Base-by-base conservation (phyloP, 2,329 filamentous ascomycete species). In the Fusarium bactridioides region DNA sequence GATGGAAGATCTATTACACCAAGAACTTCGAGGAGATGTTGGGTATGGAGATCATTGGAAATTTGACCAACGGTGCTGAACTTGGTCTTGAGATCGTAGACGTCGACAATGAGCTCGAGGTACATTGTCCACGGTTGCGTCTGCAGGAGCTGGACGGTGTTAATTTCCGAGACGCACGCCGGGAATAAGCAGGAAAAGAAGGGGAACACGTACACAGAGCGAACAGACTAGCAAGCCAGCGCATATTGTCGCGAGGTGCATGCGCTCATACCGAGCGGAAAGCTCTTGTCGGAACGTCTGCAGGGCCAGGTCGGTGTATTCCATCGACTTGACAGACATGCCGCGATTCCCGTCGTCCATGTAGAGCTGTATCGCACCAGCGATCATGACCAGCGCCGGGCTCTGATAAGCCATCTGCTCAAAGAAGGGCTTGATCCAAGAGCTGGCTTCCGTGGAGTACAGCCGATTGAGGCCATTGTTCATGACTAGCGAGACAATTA, bases 241-340 rank as follows among this genome's bases (percentile, higher is more conserved):
- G 29, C 71, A 73, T 25, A 76, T 45, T 7, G 75, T 77, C 0
- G 71, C 55, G 5, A 55, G 41, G 35, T 76, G 75, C 45, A 77
- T 70, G 16, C 31, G 62, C n/a, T 68, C 74, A 41, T 74, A 63
- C 1, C 71, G 69, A 10, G 61, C 50, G 4, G 58, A 57, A 12
- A 77, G 60, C 35, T 77, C 75, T 10, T 63, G 64, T 11, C 75
- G 74, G 43, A 77, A 77, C 0, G 75, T 74, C 45, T 77, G 75
- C 13, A 77, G 48, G 0, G 75, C 75, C 1, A 69, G 16, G 51
- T 69, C 75, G 41, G 77, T 61, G 11, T 68, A 61, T 33, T 77
- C 75, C 75, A 77, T 76, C 0, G 75, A 77, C 21, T 67, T 63
- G 9, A 77, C 73, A 0, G 74, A 76, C 37, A 75, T 58, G 8